Evolutionary conservation across 1,284 basidiomycete species (phyloP), one percentile per base, ranked within the genome.

Genomic region (Prillingera fragicola): DNA sequence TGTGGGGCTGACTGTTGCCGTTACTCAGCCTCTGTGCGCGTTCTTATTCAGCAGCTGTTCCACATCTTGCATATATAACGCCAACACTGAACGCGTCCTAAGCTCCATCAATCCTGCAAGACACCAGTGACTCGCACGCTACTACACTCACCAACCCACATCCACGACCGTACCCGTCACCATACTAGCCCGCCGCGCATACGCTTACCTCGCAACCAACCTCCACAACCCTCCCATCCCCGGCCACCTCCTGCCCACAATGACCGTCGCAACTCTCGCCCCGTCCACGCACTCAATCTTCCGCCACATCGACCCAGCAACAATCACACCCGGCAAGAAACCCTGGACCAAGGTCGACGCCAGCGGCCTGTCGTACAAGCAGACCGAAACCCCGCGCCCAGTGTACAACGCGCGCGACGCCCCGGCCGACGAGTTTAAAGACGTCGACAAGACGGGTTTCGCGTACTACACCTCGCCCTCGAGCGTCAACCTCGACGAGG

Each of bases 341-440:
- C 40, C 46, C 6, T 52, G 50, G 50, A 32, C 34, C 41, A 52
- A 52, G 34, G 50, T 52, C 28, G 50, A 52, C 37, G 36, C 19
- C 3, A 42, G 21, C 12, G 31, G 24, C 23, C 18, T 34, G 4
- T 37, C 36, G 9, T 52, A 36, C 37, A 21, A 18, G 9, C 33
- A 21, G 4, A 13, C 34, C 22, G 13, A 10, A 3, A 8, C 32
- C 22, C 26, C 35, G 19, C 24, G 25, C 22, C 43, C 43, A 1
- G 50, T 52, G 22, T 52, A 48, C 27, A 43, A 52, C n/a, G 50
- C 50, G 14, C 50, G 50, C 15, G 46, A 43, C 27, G 24, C 37
- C 13, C n/a, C n/a, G n/a, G 41, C 37, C 18, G 41, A 21, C 4
- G 46, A 52, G 38, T 52, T 43, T 34, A 17, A 29, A 17, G 50